Base-by-base conservation (phyloP, 2,329 filamentous ascomycete genomes). In the Helotiales sp. region DNA sequence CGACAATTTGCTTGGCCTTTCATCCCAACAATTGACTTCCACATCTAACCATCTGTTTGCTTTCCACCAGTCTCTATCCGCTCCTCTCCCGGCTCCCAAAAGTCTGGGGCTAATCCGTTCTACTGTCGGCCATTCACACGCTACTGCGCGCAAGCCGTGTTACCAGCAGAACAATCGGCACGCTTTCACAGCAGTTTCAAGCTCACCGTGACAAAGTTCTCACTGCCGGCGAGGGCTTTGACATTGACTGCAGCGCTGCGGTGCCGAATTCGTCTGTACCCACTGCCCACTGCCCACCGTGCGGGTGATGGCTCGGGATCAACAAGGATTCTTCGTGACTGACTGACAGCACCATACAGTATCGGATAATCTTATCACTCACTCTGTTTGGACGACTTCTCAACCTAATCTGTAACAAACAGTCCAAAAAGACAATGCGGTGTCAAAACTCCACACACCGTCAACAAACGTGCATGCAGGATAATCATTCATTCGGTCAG, bases 71-170 rank as follows among this genome's bases (percentile, higher is more conserved):
- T 20, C 30, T 13, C 26, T 5, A n/a, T 28, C 26, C 49, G 24
- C 52, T 22, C 28, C 30, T 34, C 52, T 55, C 28, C 52, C 28
- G 8, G 52, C 17, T 32, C 28, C 52, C 52, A 30, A 55, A 34
- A 55, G 8, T 30, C 49, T 55, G 28, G 28, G 52, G 52, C 28
- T 55, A 32, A 55, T 37, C 28, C 26, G 30, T 10, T 22, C n/a
- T 55, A 55, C 52, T 55, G 52, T 34, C 52, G 52, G 52, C 28
- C 52, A 17, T 55, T 55, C 28, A 37, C 52, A 55, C 52, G 52
- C 52, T 55, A 32, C 52, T 55, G 52, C 52, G 52, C 20, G 6
- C 28, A 37, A 55, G 52, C 52, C 52, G 52, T 55, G 52, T 34
- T 55, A 55, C 40, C 40, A 45, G 2, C 40, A 45, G 40, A 45